Evolutionary conservation across 495 filamentous ascomycete species (phyloP).

Genomic region (Hyaloscypha bicolor): DNA sequence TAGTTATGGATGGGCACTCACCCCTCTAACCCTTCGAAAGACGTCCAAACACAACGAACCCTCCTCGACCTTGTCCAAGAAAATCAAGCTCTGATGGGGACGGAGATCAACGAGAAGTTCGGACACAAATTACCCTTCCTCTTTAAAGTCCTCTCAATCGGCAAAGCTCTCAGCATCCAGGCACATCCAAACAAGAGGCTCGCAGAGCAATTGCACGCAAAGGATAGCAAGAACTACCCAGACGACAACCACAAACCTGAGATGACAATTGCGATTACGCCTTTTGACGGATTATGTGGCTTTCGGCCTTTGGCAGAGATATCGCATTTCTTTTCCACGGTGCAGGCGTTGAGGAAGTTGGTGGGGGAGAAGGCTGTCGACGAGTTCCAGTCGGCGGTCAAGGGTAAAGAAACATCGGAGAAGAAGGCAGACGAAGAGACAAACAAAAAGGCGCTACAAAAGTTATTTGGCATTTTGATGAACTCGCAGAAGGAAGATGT

Average conservation of each 20-base stretch:
- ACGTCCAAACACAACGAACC: slow-evolving; percentile 79
- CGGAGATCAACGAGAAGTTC: slow-evolving; percentile 70
- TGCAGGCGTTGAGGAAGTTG: slow-evolving; percentile 73
- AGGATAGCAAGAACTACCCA: slow-evolving; percentile 92
- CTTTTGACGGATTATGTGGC: slow-evolving; percentile 93
- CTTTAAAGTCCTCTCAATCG: slow-evolving; percentile 94
- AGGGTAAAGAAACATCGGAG: slow-evolving; percentile 63
- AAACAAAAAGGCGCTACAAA: slow-evolving; percentile 82
- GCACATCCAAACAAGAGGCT: slow-evolving; percentile 98
- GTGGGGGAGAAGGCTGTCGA: slow-evolving; percentile 71
- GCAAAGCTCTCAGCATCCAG: slow-evolving; percentile 94
- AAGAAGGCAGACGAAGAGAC: slow-evolving; percentile 53
- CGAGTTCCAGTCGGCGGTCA: slow-evolving; percentile 68
- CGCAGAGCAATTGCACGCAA: slow-evolving; percentile 82
- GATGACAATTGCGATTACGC: slow-evolving; percentile 96
- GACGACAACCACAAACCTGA: slow-evolving; percentile 99
- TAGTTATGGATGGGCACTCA: slow-evolving; percentile 99
- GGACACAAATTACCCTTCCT: slow-evolving; percentile 87
- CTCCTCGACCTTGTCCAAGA: slow-evolving; percentile 88
- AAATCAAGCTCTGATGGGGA: slow-evolving; percentile 79
- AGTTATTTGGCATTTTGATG: slow-evolving; percentile 78
- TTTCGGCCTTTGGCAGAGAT: slow-evolving; percentile 90
- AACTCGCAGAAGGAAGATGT: slow-evolving; percentile 68
- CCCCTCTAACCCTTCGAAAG: slow-evolving; percentile 90
- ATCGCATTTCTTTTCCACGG: slow-evolving; percentile 75